Evolutionary conservation across 2,329 filamentous ascomycete species (phyloP), one percentile per base, ranked within the genome.

Genomic region (Hymenoscyphus fructigenus): DNA sequence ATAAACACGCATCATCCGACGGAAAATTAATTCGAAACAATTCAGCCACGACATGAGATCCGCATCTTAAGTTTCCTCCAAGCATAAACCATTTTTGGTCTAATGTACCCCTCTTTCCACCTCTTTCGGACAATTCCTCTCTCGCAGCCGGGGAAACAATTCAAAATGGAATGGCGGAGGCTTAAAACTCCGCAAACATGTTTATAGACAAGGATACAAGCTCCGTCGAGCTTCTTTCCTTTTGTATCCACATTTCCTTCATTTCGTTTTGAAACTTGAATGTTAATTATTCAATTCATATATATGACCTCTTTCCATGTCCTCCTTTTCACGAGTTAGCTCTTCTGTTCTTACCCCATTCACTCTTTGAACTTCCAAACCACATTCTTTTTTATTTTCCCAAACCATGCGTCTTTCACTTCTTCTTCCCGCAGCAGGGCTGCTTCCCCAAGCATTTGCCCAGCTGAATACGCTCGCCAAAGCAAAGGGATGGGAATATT

Each of bases 401-500:
- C 14, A 17, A 17, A 23, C 9, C 36, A 60, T 60, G 59, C 59
- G 26, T 53, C 26, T 20, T 60, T 60, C 59, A 10, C n/a, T 50
- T 60, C 32, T 59, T 59, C 41, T 60, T 50, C 26, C 59, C 10
- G 59, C 59, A 53, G 59, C 59, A 28, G 59, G 7, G 38, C 59
- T 61, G 47, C 50, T 57, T 41, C 32, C 50, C 26, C 60, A 56
- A 38, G 60, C 50, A 36, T 61, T 38, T 75, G 71, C 76, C n/a
- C 79, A 79, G 72, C 81, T 88, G 26, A 78, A 86, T 73, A 76
- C 81, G 67, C 79, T 86, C 34, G 85, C 86, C 59, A 79, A 82
- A 66, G 79, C 80, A 61, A 83, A 84, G 55, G 86, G 85, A 20
- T 79, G 84, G 67, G 73, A 81, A 67, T 82, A 85, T 69, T 85